These are phyloP conservation scores for Rubia yunnanensis DNA, from an alignment of 257 asterid genomes.

Conservation along the genomic window DNA sequence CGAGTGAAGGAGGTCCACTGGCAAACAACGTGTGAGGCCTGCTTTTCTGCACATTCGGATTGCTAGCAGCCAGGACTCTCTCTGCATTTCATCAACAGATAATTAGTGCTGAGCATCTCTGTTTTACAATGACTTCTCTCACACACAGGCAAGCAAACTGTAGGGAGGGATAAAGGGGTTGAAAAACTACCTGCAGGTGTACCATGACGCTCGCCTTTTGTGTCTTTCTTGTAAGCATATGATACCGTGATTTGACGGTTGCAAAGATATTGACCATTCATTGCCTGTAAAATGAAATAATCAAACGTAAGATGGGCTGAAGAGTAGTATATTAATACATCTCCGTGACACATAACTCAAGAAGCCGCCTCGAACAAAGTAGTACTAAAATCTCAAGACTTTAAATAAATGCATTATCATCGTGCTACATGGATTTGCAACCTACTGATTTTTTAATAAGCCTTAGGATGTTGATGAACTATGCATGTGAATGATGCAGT, in stretches of 20 bases:
- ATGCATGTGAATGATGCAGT: neutral
- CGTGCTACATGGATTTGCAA: neutral
- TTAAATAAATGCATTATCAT: neutral
- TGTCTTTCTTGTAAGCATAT: constrained; percentile 95
- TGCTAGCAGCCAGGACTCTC: constrained; percentile 83
- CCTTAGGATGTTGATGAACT: neutral
- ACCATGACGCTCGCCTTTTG: constrained; percentile 97
- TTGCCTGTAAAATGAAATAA: constrained; percentile 41
- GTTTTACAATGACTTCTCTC: neutral
- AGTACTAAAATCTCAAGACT: too few species aligned
- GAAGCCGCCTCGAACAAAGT: neutral
- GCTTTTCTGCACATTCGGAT: constrained; percentile 63
- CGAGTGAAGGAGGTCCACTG: constrained; percentile 78
- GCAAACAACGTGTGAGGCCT: constrained; percentile 97
- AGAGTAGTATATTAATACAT: neutral
- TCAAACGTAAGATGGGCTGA: neutral
- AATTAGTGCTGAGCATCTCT: neutral
- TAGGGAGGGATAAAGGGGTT: neutral
- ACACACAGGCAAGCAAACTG: neutral
- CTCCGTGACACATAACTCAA: neutral
- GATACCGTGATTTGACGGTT: constrained; percentile 95
- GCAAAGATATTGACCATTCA: constrained; percentile 97
- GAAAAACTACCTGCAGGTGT: constrained; percentile 72
- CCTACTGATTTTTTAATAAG: neutral
- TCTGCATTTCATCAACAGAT: constrained; percentile 37